Conservation (phyloP, 768 basidiomycete genomes). For the Rubroboletus satanas region DNA sequence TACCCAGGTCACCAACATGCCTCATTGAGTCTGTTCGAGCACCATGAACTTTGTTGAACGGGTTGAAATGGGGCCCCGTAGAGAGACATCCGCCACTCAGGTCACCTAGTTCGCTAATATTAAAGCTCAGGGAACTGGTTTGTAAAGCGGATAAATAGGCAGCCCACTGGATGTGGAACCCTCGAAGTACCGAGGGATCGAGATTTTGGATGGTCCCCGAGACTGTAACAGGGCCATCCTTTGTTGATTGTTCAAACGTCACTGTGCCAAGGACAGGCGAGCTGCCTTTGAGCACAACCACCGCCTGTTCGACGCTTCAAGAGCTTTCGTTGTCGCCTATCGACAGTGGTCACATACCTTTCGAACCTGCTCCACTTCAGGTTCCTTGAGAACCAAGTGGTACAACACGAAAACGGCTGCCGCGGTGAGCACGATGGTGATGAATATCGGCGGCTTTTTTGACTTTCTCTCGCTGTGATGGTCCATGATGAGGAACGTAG, state of each 20-base stretch:
- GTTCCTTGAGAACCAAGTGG: conserved; percentile 15
- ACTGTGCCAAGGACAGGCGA: conserved; percentile 61
- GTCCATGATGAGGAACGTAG: conserved; percentile 17
- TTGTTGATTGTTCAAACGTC: conserved; percentile 54
- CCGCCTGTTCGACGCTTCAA: conserved; percentile 37
- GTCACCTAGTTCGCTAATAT: conserved; percentile 48
- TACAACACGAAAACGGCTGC: conserved; percentile 20
- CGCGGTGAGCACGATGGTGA: conserved; percentile 12
- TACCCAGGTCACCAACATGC: conserved; percentile 77
- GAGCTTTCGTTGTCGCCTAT: background rate
- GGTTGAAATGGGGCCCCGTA: conserved; percentile 78
- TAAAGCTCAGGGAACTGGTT: conserved; percentile 19
- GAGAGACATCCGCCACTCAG: conserved; percentile 61
- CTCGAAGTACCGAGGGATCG: conserved; percentile 53
- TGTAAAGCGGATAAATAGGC: background rate
- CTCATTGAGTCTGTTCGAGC: conserved; percentile 50
- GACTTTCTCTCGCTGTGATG: conserved; percentile 18
- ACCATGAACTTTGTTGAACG: conserved; percentile 61
- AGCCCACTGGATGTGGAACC: conserved; percentile 80
- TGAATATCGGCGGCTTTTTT: conserved; percentile 14
- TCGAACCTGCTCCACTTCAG: conserved; percentile 16
- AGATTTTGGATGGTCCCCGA: conserved; percentile 61
- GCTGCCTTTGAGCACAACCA: conserved; percentile 59
- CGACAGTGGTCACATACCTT: conserved; percentile 15
- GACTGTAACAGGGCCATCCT: conserved; percentile 52